Evolutionary conservation across 1,284 basidiomycete species (phyloP).

Genomic region (Puccinia horiana): DNA sequence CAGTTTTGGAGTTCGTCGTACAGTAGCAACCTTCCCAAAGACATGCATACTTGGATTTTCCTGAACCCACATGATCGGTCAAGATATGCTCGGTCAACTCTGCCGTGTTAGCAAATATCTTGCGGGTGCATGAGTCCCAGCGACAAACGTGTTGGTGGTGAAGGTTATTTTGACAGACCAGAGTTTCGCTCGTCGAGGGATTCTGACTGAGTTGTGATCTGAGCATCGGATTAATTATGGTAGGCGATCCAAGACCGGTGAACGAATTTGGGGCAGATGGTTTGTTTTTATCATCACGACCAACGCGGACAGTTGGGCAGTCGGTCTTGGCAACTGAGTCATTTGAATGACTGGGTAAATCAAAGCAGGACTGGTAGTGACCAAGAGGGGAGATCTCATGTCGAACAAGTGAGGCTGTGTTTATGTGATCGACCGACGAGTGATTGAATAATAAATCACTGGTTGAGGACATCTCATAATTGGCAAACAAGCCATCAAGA

Average conservation of each 20-base stretch:
- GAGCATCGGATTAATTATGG: not conserved
- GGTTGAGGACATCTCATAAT: not conserved
- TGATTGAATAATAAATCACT: slow-evolving; percentile 7
- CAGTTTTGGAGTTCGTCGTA: not conserved
- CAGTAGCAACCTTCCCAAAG: slow-evolving; percentile 56
- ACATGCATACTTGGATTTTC: slow-evolving; percentile 57
- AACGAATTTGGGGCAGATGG: not conserved
- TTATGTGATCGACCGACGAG: not conserved
- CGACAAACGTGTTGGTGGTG: slow-evolving; percentile 5
- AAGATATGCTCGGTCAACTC: slow-evolving; percentile 57
- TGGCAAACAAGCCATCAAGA: not conserved
- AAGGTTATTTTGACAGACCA: not conserved
- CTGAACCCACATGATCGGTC: slow-evolving; percentile 55
- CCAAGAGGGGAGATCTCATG: not conserved
- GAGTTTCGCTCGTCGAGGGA: not conserved
- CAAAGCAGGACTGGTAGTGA: slow-evolving; percentile 7
- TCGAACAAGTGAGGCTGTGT: not conserved
- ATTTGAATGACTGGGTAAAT: not conserved
- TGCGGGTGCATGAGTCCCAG: slow-evolving; percentile 31
- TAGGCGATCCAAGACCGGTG: not conserved
- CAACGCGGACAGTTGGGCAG: not conserved
- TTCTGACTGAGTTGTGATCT: slow-evolving; percentile 1
- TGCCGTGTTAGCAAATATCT: slow-evolving; percentile 53
- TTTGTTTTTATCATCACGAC: not conserved
- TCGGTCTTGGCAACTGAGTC: not conserved